Conservation (phyloP, 257 asterid genomes). For the Solanum habrochaites region DNA sequence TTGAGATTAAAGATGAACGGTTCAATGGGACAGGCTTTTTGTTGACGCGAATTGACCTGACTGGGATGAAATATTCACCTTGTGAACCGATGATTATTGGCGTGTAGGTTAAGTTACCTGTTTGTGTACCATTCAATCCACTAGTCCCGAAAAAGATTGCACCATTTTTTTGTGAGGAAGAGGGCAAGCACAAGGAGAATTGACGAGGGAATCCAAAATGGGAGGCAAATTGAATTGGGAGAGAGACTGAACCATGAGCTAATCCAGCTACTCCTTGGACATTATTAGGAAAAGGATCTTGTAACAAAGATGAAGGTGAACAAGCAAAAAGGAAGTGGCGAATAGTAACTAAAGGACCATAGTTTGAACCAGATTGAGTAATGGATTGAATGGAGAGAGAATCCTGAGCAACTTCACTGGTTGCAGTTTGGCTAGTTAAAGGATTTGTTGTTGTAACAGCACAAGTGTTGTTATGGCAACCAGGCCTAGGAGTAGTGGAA, state of each 20-base stretch:
- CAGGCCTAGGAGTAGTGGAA: conserved; percentile 7
- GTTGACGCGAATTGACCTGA: conserved; percentile 26
- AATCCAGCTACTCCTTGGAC: conserved; percentile 42
- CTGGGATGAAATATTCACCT: conserved; percentile 29
- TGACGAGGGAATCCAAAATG: conserved; percentile 30
- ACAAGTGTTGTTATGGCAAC: conserved; percentile 52
- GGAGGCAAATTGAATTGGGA: conserved; percentile 42
- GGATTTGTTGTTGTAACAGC: conserved; percentile 33
- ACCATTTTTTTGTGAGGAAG: conserved; percentile 13
- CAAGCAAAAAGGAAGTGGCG: conserved; percentile 32
- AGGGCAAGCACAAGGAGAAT: conserved; percentile 31
- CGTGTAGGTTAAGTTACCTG: conserved; percentile 8
- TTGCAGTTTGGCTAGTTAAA: conserved; percentile 6
- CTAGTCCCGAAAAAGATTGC: conserved; percentile 29
- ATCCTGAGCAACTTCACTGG: conserved; percentile 34
- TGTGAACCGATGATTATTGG: conserved; percentile 25
- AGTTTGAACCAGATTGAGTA: neutral
- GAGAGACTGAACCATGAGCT: conserved; percentile 18
- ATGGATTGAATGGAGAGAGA: conserved; percentile 17
- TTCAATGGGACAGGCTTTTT: conserved; percentile 11
- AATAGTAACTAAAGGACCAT: conserved; percentile 2
- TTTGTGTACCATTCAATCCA: neutral
- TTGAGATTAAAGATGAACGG: conserved; percentile 4
- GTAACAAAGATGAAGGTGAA: conserved; percentile 27
- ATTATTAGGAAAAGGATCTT: conserved; percentile 23